Conservation (phyloP, 1,284 basidiomycete genomes). For the Hemileia vastatrix region DNA sequence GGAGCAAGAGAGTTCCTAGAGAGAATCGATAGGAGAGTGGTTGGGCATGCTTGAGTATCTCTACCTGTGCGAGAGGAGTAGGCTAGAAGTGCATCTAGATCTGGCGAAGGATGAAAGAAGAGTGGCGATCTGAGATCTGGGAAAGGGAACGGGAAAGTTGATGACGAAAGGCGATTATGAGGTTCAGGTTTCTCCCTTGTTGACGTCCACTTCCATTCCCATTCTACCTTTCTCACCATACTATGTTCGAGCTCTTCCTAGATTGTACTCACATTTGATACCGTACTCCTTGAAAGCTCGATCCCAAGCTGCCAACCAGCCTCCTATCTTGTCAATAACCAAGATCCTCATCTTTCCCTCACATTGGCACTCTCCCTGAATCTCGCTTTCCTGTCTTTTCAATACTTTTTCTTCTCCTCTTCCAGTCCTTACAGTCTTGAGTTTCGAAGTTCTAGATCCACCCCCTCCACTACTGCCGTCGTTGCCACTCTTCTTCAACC, state of each 20-base stretch:
- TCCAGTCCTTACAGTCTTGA: conserved; percentile 25
- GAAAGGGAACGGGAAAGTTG: no score
- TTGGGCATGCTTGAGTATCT: no score
- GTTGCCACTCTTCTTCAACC: conserved; percentile 23
- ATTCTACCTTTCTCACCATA: no score
- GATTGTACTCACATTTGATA: conserved; percentile 37
- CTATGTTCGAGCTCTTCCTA: no score
- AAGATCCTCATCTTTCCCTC: conserved; percentile 3
- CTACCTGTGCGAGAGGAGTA: conserved; percentile 34
- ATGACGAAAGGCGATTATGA: no score
- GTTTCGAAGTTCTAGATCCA: no score
- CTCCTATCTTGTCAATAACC: conserved; percentile 26
- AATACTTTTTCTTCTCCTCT: conserved; percentile 20
- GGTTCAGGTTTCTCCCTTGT: no score
- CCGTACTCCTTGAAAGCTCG: conserved; percentile 26
- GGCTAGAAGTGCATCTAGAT: conserved; percentile 42
- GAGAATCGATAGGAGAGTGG: no score
- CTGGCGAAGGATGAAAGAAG: conserved; percentile 43
- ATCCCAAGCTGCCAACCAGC: conserved; percentile 29
- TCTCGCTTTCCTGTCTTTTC: neutral
- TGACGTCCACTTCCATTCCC: no score
- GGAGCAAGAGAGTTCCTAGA: no score
- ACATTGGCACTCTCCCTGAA: neutral
- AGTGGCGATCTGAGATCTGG: no score
- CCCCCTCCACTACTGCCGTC: no score